A percentile compares a stretch with the other conserved stretches of the same genome.
phyloP scores from a whole-genome alignment of 495 filamentous ascomycete species.

The Ascodesmis nigricans region DNA sequence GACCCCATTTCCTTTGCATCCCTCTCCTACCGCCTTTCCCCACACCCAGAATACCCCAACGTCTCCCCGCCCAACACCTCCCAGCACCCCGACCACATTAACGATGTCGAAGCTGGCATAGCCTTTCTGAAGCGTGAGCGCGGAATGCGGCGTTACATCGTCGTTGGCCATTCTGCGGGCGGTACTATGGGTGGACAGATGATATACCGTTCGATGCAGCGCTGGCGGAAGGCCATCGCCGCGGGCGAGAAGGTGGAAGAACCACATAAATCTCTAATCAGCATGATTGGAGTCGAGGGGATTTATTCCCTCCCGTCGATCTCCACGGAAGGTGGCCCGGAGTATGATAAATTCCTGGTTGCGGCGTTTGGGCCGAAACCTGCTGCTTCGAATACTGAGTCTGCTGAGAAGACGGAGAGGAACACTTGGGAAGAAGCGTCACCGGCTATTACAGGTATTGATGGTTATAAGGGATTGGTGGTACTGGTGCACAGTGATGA shows the following conservation, averaged over 20 bases:
- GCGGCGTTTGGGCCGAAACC: conserved; percentile 41
- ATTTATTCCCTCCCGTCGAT: conserved; percentile 43
- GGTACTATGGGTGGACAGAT: conserved; percentile 51
- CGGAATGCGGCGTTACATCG: conserved; percentile 33
- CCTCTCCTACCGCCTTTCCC: conserved; percentile 59
- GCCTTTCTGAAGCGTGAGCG: conserved; percentile 36
- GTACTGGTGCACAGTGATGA: conserved; percentile 37
- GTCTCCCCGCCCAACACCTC: conserved; percentile 8
- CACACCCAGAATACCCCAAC: conserved; percentile 37
- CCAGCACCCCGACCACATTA: conserved; percentile 49
- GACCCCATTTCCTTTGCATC: too few species aligned
- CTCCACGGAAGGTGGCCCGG: conserved; percentile 27
- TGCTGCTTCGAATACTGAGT: conserved; percentile 30
- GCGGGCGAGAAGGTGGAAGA: conserved; percentile 23
- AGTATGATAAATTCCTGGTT: conserved; percentile 37
- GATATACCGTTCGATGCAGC: too few species aligned
- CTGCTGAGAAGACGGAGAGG: conserved; percentile 31
- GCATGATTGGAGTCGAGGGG: conserved; percentile 30
- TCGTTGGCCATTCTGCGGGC: conserved; percentile 59
- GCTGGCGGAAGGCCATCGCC: conserved; percentile 24
- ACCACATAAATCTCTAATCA: not conserved
- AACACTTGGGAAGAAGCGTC: conserved; percentile 17
- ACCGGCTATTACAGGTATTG: conserved; percentile 25
- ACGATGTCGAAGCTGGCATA: conserved; percentile 43
- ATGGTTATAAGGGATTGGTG: conserved; percentile 25